These are phyloP conservation scores for Coniochaeta sp. DNA, from an alignment of 2,329 filamentous ascomycete species.

Conservation along the genomic window DNA sequence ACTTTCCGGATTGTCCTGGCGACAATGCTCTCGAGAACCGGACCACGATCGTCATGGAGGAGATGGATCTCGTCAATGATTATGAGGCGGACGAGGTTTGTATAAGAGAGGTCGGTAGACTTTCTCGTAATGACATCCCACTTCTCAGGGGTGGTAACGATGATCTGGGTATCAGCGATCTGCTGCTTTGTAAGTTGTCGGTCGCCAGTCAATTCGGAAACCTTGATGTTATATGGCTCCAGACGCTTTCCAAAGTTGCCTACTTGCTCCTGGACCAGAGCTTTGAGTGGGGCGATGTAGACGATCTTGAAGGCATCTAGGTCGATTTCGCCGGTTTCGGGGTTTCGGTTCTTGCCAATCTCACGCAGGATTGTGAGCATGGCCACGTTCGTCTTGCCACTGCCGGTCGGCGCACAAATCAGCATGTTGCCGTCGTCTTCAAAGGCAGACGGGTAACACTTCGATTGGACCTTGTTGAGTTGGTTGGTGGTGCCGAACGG, in stretches of 20 bases:
- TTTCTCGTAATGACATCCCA: constrained; percentile 99
- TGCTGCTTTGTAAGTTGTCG: constrained; percentile 97
- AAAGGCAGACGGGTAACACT: constrained; percentile 86
- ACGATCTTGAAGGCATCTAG: constrained; percentile 97
- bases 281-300: constrained; percentile 93
- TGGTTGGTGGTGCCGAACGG: constrained; percentile 83
- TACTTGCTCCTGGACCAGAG: constrained; percentile 93
- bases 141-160: constrained; percentile 97
- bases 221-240: constrained; percentile 82
- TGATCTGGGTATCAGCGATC: constrained; percentile 95
- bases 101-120: constrained; percentile 93
- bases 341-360: constrained; percentile 89
- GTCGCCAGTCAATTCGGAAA: constrained; percentile 95
- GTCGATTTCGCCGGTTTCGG: constrained; percentile 86
- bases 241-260: constrained; percentile 93
- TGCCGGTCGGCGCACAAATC: constrained; percentile 93
- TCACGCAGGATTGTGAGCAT: constrained; percentile 96
- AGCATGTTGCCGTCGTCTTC: constrained; percentile 95
- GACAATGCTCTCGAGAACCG: constrained; percentile 94
- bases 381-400: constrained; percentile 96
- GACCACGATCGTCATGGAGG: constrained; percentile 93
- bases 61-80: constrained; percentile 98
- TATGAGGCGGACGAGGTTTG: constrained; percentile 88
- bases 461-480: constrained; percentile 92
- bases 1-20: constrained; percentile 87